Base-by-base conservation (phyloP, 1,284 basidiomycete genomes). In the Irpex sp. region DNA sequence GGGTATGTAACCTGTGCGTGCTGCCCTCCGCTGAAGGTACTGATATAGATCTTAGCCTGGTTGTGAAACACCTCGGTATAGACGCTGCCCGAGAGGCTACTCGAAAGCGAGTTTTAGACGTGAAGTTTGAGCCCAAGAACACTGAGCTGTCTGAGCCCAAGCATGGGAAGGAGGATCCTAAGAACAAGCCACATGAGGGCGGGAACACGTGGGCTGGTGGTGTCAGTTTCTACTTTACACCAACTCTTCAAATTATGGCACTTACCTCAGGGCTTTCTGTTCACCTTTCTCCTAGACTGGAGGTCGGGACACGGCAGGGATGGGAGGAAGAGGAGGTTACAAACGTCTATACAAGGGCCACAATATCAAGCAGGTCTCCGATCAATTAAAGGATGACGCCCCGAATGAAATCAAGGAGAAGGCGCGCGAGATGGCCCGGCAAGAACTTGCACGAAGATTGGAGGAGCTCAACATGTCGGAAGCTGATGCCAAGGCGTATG, bases 331-430 rank as follows among this genome's bases (percentile, higher is more conserved):
- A 40, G 87, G 86, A 8, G 86, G 86, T 0, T 87, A 87, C 70
- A 88, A 87, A 74, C 82, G 87, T n/a, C 70, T 87, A 0, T 86
- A 82, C 70, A 85, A 85, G 67, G 84, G 83, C 5, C 85, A 86
- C 13, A 78, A 86, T 64, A 85, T 88, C 67, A 83, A 86, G 57
- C 87, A 89, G 75, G 85, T 87, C 1, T 77, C 85, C 0, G 82
- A 86, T 60, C 73, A 76, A 6, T 71, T 85, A 40, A 89, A 88
- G 73, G 77, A 82, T 55, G 76, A 82, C 40, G 85, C 88, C 2
- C 85, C 86, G 0, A 83, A 88, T 47, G 76, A 85, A 55, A 78
- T 88, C 65, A 82, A 81, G 66, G 85, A 87, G 64, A 81, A 82
- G 64, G 87, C 86, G 1, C 78, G 85, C 37, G 82, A 87, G 70